Evolutionary conservation across 176 grass and related monocot species (phyloP), one percentile per base, ranked within the genome.

Genomic region (Miscanthus lutarioriparius): DNA sequence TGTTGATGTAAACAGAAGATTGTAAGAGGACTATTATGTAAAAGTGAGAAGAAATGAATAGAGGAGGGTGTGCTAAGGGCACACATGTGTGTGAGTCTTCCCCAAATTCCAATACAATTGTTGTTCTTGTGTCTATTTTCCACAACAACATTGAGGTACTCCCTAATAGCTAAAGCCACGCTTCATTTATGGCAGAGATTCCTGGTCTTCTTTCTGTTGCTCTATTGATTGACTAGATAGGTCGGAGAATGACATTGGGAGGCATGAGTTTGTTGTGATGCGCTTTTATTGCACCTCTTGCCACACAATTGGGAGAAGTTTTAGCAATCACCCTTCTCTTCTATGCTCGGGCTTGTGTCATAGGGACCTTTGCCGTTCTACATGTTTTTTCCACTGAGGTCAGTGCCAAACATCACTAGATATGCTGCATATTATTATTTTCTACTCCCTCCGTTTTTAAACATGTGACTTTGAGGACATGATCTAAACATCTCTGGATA

Each of bases 351-450:
- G 69, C 85, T 28, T 91, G 84, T 70, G 56, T 88, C 61, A 82
- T n/a, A 33, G 91, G 79, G 67, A 88, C 79, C 69, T 90, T 91
- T 10, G 54, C 64, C 65, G 78, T 86, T 75, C 14, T 93, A 6
- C 75, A 88, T 49, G 74, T 91, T 41, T 97, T 91, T 54, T 22
- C 85, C 12, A 85, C 87, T 53, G 94, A 97, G 94, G 94, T 93
- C 61, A 85, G 90, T 53, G 17, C 49, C 49, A 53, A 53, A 20
- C 17, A 20, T 53, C 49, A 53, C 16, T 53, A 17, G 49, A 19
- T 19, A 53, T 5, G 17, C 49, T 53, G 49, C 14, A 15, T 48
- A 48, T 48, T 48, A 53, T 53, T 12, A 16, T 48, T 51, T 45
- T 51, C 48, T 19, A 51, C 15, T 49, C 14, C 47, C 47, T 51